Conservation (phyloP, 805 yeast genomes). For the Sungouiella blattae region DNA sequence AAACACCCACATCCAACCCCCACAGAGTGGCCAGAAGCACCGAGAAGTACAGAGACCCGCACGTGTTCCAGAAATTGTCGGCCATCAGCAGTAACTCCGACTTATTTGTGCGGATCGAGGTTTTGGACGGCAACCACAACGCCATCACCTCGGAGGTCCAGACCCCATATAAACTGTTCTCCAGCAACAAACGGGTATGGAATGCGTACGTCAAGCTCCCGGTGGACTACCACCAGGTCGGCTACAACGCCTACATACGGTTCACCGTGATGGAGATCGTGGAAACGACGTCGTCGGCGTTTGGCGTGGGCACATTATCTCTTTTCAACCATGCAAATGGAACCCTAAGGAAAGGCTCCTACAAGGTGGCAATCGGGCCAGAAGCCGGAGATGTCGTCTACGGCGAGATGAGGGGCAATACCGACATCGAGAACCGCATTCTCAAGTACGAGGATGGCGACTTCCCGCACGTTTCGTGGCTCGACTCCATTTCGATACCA, state of each 20-base stretch:
- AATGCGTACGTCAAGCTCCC: slow-evolving; percentile 73
- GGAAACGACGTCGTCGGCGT: slow-evolving; percentile 47
- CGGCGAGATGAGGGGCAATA: slow-evolving; percentile 19
- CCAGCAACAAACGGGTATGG: slow-evolving; percentile 50
- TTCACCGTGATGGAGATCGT: slow-evolving; percentile 68
- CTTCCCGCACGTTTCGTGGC: slow-evolving; percentile 60
- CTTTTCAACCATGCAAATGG: slow-evolving; percentile 54
- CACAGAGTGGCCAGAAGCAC: slow-evolving; percentile 17
- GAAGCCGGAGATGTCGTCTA: slow-evolving; percentile 12
- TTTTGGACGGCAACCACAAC: slow-evolving; percentile 30
- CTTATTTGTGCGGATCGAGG: slow-evolving; percentile 27
- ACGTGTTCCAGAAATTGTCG: slow-evolving; percentile 31
- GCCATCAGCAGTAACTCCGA: slow-evolving; percentile 33
- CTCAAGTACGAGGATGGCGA: slow-evolving; percentile 70
- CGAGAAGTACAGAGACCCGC: slow-evolving; percentile 33
- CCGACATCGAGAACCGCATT: slow-evolving; percentile 47
- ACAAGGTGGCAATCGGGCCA: slow-evolving; percentile 33
- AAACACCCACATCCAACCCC: slow-evolving; percentile 12
- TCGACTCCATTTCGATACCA: slow-evolving; percentile 63
- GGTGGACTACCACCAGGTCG: slow-evolving; percentile 66
- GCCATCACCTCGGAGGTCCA: slow-evolving; percentile 30
- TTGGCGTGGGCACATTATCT: slow-evolving; percentile 58
- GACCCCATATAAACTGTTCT: slow-evolving; percentile 33
- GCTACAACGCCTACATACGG: slow-evolving; percentile 55
- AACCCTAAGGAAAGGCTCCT: slow-evolving; percentile 69